Evolutionary conservation across 768 basidiomycete genomes (phyloP).

Genomic region (Clathrus columnatus): DNA sequence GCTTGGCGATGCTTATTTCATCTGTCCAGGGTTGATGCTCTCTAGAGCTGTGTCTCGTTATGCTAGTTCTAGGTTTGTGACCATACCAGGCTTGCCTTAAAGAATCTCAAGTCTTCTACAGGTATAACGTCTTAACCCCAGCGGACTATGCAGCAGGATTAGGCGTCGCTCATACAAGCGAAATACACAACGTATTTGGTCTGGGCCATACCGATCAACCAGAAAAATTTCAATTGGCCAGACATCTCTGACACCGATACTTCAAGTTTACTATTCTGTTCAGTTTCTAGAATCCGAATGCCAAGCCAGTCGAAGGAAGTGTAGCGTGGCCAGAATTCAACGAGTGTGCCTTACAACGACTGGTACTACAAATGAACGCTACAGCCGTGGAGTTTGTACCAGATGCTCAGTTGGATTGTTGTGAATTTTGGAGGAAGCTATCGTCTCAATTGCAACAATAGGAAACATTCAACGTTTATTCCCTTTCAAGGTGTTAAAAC

Average conservation of each 20-base stretch:
- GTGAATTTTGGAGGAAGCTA: constrained; percentile 8
- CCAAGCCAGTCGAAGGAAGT: constrained; percentile 41
- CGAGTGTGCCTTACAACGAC: neutral
- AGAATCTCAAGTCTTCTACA: neutral
- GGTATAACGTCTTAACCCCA: constrained; percentile 6
- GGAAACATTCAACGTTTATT: neutral
- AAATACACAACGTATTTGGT: constrained; percentile 11
- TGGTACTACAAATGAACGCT: constrained; percentile 6
- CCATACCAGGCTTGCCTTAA: neutral
- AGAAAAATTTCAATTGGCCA: constrained; percentile 24
- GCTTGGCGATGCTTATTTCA: neutral
- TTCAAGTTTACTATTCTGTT: constrained; percentile 7
- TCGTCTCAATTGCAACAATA: constrained; percentile 7
- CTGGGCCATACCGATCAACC: constrained; percentile 28
- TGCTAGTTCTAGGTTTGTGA: neutral
- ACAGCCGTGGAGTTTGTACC: constrained; percentile 6
- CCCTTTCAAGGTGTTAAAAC: neutral
- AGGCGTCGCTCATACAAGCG: constrained; percentile 3
- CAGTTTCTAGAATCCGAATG: constrained; percentile 27
- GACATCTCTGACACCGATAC: constrained; percentile 45
- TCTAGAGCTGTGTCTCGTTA: neutral
- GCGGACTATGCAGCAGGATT: neutral
- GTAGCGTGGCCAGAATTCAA: constrained; percentile 4
- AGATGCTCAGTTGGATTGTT: neutral
- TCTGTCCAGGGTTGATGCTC: constrained; percentile 3